Evolutionary conservation across 2,329 filamentous ascomycete species (phyloP).

Genomic region (Cladophialophora immunda): DNA sequence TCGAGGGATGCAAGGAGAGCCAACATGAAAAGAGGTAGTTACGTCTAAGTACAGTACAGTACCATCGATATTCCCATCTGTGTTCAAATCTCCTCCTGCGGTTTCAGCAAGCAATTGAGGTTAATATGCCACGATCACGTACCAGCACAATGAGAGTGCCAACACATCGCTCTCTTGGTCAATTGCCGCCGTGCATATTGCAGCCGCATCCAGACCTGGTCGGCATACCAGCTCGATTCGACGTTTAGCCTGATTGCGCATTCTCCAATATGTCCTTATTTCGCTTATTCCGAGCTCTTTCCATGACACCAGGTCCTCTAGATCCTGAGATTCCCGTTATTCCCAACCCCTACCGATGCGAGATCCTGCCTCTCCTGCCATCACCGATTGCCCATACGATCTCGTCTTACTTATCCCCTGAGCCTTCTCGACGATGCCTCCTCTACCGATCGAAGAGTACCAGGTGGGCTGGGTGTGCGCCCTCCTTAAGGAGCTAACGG

Average conservation of each 20-base stretch:
- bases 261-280: too few relatives aligned
- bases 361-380: neutral
- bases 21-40: constrained; percentile 7
- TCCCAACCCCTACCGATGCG: constrained; percentile 5
- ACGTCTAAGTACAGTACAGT: neutral
- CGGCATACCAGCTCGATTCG: constrained; percentile 6
- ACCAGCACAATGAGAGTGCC: constrained; percentile 7
- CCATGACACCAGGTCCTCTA: constrained; percentile 13
- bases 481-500: constrained; percentile 36
- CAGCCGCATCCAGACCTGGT: constrained; percentile 4
- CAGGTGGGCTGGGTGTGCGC: constrained; percentile 30
- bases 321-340: constrained; percentile 10
- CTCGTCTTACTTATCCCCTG: neutral
- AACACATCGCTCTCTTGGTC: neutral
- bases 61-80: constrained; percentile 8
- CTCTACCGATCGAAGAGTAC: constrained; percentile 20
- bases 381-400: neutral
- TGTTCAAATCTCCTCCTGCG: constrained; percentile 1
- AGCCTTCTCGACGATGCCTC: constrained; percentile 5
- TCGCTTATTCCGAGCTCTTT: too few relatives aligned
- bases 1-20: constrained; percentile 3
- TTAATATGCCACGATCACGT: constrained; percentile 7
- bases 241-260: too few relatives aligned
- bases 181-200: too few relatives aligned
- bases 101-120: constrained; percentile 8